Conservation (phyloP, 345 rosid genomes). For the Trapa bicornis region DNA sequence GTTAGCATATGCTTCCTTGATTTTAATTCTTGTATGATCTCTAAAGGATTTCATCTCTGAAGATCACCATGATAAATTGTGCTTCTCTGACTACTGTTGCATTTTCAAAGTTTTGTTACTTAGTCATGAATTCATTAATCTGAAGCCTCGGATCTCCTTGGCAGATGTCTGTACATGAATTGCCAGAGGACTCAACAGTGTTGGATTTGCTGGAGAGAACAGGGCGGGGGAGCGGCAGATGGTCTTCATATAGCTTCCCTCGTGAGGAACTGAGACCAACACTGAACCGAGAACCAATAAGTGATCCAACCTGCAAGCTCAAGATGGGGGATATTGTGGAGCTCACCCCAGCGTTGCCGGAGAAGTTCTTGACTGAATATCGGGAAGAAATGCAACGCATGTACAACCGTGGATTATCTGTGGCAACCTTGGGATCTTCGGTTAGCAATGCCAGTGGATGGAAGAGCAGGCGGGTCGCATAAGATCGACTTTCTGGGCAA, state of each 20-base stretch:
- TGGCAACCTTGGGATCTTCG: constrained; percentile 18
- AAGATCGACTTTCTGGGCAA: neutral
- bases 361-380: constrained; percentile 71
- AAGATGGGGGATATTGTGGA: constrained; percentile 97
- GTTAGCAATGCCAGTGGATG: constrained; percentile 26
- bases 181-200: constrained; percentile 56
- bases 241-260: constrained; percentile 58
- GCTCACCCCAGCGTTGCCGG: constrained; percentile 73
- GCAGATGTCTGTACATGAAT: constrained; percentile 97
- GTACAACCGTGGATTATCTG: constrained; percentile 53
- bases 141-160: constrained; percentile 7
- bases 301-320: constrained; percentile 52
- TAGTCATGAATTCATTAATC: constrained; percentile 3
- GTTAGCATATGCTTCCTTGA: too few relatives aligned
- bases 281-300: constrained; percentile 57
- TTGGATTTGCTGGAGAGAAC: constrained; percentile 64
- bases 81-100: neutral
- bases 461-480: constrained; percentile 30
- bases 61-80: neutral
- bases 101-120: neutral
- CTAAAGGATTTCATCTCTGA: neutral
- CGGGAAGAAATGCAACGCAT: constrained; percentile 90
- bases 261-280: constrained; percentile 73
- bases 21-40: too few relatives aligned
- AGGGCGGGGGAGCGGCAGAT: constrained; percentile 59